Conservation (phyloP, 2,329 filamentous ascomycete species). For the Fusarium caatingaense region DNA sequence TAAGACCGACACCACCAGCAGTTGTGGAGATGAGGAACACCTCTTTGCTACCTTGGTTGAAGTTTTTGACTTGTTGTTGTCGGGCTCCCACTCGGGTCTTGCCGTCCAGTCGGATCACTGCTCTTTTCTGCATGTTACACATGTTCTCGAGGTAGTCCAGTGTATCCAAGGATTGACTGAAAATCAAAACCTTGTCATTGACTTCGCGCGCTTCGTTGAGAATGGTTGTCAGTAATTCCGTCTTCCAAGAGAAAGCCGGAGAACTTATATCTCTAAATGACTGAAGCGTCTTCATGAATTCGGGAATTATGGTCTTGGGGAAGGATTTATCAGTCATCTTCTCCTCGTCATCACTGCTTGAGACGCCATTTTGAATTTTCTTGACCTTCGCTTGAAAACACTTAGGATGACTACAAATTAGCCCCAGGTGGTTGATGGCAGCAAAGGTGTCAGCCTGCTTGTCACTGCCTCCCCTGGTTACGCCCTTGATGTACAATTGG, state of each 20-base stretch:
- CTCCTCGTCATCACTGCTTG: background rate
- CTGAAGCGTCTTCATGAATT: conserved; percentile 53
- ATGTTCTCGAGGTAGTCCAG: conserved; percentile 75
- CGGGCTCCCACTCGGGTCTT: conserved; percentile 65
- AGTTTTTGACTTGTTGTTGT: conserved; percentile 72
- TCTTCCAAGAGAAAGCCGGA: conserved; percentile 73
- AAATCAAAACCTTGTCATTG: conserved; percentile 82
- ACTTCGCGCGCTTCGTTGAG: conserved; percentile 70
- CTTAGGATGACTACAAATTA: conserved; percentile 65
- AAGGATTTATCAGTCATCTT: conserved; percentile 31
- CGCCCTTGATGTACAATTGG: conserved; percentile 54
- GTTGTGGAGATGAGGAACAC: conserved; percentile 86
- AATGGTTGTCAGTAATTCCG: conserved; percentile 74
- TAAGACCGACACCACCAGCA: conserved; percentile 85
- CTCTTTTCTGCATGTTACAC: conserved; percentile 62
- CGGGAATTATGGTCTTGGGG: conserved; percentile 43
- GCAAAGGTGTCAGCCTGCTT: conserved; percentile 50
- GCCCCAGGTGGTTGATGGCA: conserved; percentile 53
- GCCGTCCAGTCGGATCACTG: conserved; percentile 75
- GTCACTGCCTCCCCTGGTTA: conserved; percentile 6
- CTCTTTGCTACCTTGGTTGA: conserved; percentile 69
- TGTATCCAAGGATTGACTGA: conserved; percentile 77
- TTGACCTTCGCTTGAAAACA: conserved; percentile 56
- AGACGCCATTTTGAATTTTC: conserved; percentile 13
- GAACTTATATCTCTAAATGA: conserved; percentile 56